These are phyloP conservation scores for Verticillium alfalfae DNA, from an alignment of 2,329 filamentous ascomycete genomes.

Conservation along the genomic window DNA sequence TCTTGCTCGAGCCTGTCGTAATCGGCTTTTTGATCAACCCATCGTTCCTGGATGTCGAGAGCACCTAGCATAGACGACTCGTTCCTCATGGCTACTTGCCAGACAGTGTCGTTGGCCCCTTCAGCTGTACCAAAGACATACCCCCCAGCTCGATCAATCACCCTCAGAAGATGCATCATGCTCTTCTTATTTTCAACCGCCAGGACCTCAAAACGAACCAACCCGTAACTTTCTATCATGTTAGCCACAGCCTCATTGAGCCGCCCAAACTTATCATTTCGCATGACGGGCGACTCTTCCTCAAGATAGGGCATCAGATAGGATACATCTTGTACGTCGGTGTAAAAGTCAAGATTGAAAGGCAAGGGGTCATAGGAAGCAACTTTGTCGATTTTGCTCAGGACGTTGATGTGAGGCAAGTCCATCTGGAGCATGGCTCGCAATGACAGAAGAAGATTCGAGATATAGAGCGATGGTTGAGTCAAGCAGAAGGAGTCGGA, in stretches of 20 bases:
- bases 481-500: constrained; percentile 93
- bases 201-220: constrained; percentile 88
- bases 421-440: constrained; percentile 98
- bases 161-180: constrained; percentile 86
- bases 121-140: constrained; percentile 90
- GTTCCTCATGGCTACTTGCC: constrained; percentile 88
- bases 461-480: constrained; percentile 89
- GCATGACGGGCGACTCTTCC: constrained; percentile 65
- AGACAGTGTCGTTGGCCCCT: constrained; percentile 92
- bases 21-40: constrained; percentile 85
- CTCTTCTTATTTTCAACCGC: constrained; percentile 95
- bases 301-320: constrained; percentile 79
- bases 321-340: constrained; percentile 87
- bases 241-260: constrained; percentile 84
- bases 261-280: constrained; percentile 70
- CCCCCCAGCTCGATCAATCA: constrained; percentile 86
- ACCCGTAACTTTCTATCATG: constrained; percentile 81
- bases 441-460: constrained; percentile 85
- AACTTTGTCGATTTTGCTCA: constrained; percentile 97
- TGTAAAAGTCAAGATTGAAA: constrained; percentile 96
- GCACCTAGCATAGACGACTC: constrained; percentile 72
- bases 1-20: constrained; percentile 78
- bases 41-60: constrained; percentile 88
- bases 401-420: constrained; percentile 88
- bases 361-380: constrained; percentile 77